A percentile compares a stretch with the other conserved stretches of the same genome.
phyloP scores from a whole-genome alignment of 768 basidiomycete genomes.

The Termitomyces titanicus region DNA sequence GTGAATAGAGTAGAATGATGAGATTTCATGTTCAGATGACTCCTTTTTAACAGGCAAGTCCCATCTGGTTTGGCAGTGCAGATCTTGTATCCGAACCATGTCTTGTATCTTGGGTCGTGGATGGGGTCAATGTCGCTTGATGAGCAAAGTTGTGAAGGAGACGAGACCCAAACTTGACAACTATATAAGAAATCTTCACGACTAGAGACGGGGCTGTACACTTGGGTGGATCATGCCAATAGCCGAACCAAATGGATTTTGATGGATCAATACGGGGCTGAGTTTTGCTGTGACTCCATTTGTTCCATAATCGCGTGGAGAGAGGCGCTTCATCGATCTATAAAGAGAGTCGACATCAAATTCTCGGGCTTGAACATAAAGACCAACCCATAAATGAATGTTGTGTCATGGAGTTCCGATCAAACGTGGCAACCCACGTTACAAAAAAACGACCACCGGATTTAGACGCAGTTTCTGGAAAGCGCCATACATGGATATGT shows the following conservation, averaged over 20 bases:
- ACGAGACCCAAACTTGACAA: slow-evolving; percentile 15
- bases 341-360: neutral
- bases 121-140: slow-evolving; percentile 20
- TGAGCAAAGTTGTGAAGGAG: slow-evolving; percentile 22
- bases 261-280: slow-evolving; percentile 9
- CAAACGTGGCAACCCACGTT: neutral
- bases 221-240: neutral
- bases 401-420: neutral
- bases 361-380: neutral
- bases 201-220: slow-evolving; percentile 30
- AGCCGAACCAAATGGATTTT: slow-evolving; percentile 11
- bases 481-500: neutral
- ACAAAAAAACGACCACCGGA: too few species aligned
- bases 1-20: slow-evolving; percentile 32
- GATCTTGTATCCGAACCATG: slow-evolving; percentile 16
- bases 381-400: neutral
- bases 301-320: neutral
- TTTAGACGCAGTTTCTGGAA: too few species aligned
- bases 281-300: neutral
- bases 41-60: slow-evolving; percentile 40
- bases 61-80: slow-evolving; percentile 39
- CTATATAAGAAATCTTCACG: slow-evolving; percentile 16
- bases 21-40: slow-evolving; percentile 27
- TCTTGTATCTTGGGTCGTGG: slow-evolving; percentile 18
- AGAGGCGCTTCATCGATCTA: neutral